Evolutionary conservation across 805 yeast species (phyloP).

Genomic region (Torulaspora gathmanii): DNA sequence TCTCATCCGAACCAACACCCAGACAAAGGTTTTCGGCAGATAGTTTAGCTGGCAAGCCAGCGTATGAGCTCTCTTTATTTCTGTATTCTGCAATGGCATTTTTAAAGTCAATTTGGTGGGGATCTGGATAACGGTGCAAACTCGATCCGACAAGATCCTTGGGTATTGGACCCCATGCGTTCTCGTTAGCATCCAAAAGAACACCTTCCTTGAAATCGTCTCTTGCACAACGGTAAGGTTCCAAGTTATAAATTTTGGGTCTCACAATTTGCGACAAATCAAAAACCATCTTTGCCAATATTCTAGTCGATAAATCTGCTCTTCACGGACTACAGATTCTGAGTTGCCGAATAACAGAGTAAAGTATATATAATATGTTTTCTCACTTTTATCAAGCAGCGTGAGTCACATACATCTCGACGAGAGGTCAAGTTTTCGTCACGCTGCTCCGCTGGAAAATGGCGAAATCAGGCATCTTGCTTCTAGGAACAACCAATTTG

Average conservation of each 20-base stretch:
- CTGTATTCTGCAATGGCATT: constrained; percentile 66
- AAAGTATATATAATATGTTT: neutral
- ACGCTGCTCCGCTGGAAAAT: constrained; percentile 7
- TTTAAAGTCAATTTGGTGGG: constrained; percentile 81
- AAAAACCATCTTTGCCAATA: constrained; percentile 21
- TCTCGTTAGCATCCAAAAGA: constrained; percentile 91
- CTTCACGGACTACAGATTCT: neutral
- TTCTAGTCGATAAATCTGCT: neutral
- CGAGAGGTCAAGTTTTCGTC: constrained; percentile 2
- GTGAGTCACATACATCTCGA: constrained; percentile 2
- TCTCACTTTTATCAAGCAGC: neutral
- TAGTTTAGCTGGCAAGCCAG: constrained; percentile 33
- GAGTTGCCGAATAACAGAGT: neutral
- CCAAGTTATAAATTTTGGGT: constrained; percentile 76
- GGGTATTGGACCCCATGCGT: constrained; percentile 85
- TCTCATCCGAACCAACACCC: constrained; percentile 97
- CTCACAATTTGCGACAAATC: constrained; percentile 49
- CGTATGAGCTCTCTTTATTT: constrained; percentile 38
- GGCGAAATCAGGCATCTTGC: constrained; percentile 58
- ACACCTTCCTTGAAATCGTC: constrained; percentile 90
- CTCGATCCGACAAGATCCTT: constrained; percentile 47
- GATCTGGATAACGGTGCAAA: constrained; percentile 93
- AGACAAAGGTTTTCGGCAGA: constrained; percentile 70
- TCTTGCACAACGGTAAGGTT: constrained; percentile 95
- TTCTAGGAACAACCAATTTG: constrained; percentile 44